Base-by-base conservation (phyloP, 108 stramenopile species). In the Fistulifera pelliculosa region DNA sequence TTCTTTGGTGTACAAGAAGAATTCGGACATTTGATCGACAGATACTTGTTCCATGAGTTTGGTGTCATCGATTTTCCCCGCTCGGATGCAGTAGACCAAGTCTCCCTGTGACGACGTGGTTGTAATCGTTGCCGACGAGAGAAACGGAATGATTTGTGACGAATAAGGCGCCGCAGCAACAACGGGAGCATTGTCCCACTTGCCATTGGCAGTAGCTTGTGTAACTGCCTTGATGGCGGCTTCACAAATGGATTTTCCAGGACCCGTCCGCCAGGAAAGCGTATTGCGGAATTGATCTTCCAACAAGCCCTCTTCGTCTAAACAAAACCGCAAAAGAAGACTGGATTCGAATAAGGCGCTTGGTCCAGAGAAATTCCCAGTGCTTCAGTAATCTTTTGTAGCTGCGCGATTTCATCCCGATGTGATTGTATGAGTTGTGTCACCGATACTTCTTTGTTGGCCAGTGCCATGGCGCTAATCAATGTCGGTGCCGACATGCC, bases 1-100 rank as follows among this genome's bases (percentile, higher is more conserved):
- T 70, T 87, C 90, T 60, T 87, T 85, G 23, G 65, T 61, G 57
- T 87, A 92, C 13, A 92, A 50, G 49, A 92, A 92, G 60, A 85
- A 92, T 1, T 85, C 76, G 1, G 70, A 56, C 66, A 92, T 66
- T 40, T 81, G 52, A 0, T 76, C 69, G 2, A 83, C 71, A 1
- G 70, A 48, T 40, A 79, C 69, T 11, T 39, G 39, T 8, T 57
- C 52, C 90, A 92, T 92, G n/a, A 92, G 49, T 1, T 56, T 65
- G 6, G 31, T 54, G 55, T 87, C 90, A 54, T 92, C 80, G 52
- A 92, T 92, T 17, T 63, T 65, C 2, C 83, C 85, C 7, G 90
- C 90, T n/a, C 86, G 83, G 43, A 92, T 80, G 52, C 79, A 81
- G 49, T 85, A 87, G 14, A 87, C 56, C 48, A 92, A 66, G 57